Evolutionary conservation across 306 rosid species (phyloP), one percentile per base, ranked within the genome.

Genomic region (Castanopsis chinensis): DNA sequence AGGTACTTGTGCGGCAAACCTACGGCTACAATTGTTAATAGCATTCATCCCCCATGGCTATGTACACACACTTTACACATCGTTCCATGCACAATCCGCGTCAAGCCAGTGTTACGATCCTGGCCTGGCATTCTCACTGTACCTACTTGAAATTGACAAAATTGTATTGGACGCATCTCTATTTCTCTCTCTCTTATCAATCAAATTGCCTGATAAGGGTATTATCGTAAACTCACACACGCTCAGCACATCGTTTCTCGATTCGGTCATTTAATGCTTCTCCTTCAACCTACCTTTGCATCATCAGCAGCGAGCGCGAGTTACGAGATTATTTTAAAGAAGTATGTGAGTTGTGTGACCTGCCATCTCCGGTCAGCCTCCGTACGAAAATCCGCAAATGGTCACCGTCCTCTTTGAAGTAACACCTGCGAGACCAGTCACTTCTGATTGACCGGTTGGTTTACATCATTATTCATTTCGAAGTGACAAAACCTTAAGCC

Each of bases 401-500:
- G 71, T 19, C 60, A 23, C 43, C 70, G 13, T 23, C 17, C 18
- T 49, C 51, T 57, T 61, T 67, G 25, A 70, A 56, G 10, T 28
- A 54, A 43, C 75, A 71, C 82, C 71, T 72, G 85, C 76, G 57
- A 70, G 19, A 19, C 82, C 84, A 81, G 84, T 87, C 74, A 82
- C 83, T 84, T 85, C 73, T 49, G 90, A 90, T 90, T 80, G 93
- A 89, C 88, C 27, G 73, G 19, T 78, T 79, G 10, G 69, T 74
- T 57, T 17, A 32, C 59, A 25, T 63, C 64, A 59, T 57, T 81
- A 87, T 80, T 83, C 81, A 87, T 74, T 45, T 83, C 67, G 97
- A 91, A 85, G 93, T 91, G 98, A 93, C 94, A 27, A 67, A 91
- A 78, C 97, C 98, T 93, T 91, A 91, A 88, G 89, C 83, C 1